Evolutionary conservation across 257 asterid genomes (phyloP).

Genomic region (Ocimum tenuiflorum): DNA sequence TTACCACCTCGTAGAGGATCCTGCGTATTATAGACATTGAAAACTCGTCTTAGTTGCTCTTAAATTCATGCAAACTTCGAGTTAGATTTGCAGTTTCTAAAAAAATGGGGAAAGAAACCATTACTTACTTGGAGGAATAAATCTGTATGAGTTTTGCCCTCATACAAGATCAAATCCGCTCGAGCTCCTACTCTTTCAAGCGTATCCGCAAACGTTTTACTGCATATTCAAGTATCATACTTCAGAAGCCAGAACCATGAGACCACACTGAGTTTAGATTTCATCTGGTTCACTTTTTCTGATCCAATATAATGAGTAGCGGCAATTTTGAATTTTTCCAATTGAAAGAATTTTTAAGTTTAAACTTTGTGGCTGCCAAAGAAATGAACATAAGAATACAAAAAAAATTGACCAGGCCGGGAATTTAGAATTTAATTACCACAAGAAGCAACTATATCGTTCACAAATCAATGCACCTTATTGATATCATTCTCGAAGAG

Average conservation of each 20-base stretch:
- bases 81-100: not conserved
- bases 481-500: too few species aligned
- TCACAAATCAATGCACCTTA: too few species aligned
- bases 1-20: constrained; percentile 94
- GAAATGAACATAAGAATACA: not conserved
- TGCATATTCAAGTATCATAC: constrained; percentile 25
- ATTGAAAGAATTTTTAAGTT: not conserved
- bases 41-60: too few species aligned
- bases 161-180: constrained; percentile 60
- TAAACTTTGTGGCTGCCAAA: not conserved
- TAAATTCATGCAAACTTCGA: too few species aligned
- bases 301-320: not conserved
- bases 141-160: constrained; percentile 93
- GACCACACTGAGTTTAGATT: not conserved
- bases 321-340: too few species aligned
- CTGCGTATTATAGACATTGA: constrained; percentile 30
- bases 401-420: too few species aligned
- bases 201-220: constrained; percentile 52
- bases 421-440: too few species aligned
- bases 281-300: not conserved
- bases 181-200: constrained; percentile 59
- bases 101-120: not conserved
- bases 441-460: too few species aligned
- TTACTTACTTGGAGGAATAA: constrained; percentile 76
- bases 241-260: not conserved